Conservation (phyloP, 164 flowering plant genomes). For the Annona squamosa region DNA sequence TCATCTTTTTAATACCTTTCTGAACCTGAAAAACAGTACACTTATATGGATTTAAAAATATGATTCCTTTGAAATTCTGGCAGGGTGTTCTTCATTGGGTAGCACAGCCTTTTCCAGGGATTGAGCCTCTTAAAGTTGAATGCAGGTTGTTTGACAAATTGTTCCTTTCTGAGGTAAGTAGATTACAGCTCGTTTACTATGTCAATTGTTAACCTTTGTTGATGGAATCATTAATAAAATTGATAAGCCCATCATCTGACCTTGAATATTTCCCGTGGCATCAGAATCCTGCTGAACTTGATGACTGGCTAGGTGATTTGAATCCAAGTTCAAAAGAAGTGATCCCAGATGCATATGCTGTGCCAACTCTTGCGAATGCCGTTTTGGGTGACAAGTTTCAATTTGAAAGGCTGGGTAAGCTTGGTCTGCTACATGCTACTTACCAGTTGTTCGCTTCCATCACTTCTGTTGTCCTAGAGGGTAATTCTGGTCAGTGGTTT, state of each 20-base stretch:
- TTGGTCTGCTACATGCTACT: background rate
- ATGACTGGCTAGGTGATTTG: slow-evolving; percentile 73
- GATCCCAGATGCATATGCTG: slow-evolving; percentile 63
- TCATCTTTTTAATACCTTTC: background rate
- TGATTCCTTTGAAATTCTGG: slow-evolving; percentile 3
- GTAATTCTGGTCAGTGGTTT: too few species aligned
- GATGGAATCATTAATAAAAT: background rate
- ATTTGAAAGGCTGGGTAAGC: slow-evolving; percentile 92
- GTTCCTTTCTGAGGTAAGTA: slow-evolving; percentile 73
- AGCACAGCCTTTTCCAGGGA: slow-evolving; percentile 72
- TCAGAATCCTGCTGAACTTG: slow-evolving; percentile 92
- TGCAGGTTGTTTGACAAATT: slow-evolving; percentile 84
- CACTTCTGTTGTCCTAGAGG: too few species aligned
- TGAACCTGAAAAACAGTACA: background rate
- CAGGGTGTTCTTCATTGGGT: slow-evolving; percentile 99
- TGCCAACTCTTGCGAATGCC: slow-evolving; percentile 47
- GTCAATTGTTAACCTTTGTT: background rate
- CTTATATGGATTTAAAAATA: background rate
- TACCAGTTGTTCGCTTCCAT: background rate
- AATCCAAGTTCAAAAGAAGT: slow-evolving; percentile 78
- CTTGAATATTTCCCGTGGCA: background rate
- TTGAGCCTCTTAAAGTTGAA: slow-evolving; percentile 78
- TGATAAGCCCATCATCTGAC: background rate
- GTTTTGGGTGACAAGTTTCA: slow-evolving; percentile 71
- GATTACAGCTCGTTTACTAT: background rate